phyloP scores from a whole-genome alignment of 495 filamentous ascomycete genomes.

The Podospora pseudocomata region DNA sequence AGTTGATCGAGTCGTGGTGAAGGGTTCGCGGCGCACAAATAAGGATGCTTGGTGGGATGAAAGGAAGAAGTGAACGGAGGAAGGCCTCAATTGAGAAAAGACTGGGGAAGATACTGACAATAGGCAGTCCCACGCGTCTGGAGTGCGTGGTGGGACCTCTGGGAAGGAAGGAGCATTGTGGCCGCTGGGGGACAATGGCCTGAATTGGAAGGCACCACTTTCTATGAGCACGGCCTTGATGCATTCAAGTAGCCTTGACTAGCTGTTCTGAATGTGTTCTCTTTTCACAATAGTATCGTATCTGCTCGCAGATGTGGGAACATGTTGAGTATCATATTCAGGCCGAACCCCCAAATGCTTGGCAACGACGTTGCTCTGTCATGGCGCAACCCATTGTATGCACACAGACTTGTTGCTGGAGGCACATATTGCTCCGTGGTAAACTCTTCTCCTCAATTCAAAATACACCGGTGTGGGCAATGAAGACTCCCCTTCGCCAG shows the following conservation, averaged over 20 bases:
- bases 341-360: neutral
- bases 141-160: neutral
- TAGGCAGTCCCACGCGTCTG: neutral
- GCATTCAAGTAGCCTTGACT: neutral
- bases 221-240: neutral
- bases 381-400: too few species aligned
- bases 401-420: too few species aligned
- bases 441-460: too few species aligned
- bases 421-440: too few species aligned
- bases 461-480: constrained; percentile 48
- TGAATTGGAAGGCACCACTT: neutral
- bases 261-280: neutral
- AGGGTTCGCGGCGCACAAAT: neutral
- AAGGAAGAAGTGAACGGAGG: neutral
- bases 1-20: neutral
- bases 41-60: neutral
- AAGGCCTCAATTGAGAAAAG: neutral
- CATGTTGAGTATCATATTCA: neutral
- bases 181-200: neutral
- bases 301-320: neutral
- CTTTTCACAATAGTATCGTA: neutral
- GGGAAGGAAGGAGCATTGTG: neutral
- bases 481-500: neutral
- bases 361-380: neutral
- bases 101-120: neutral